These are phyloP conservation scores for Cryphonectria carpinicola DNA, from an alignment of 2,329 filamentous ascomycete genomes.

Conservation along the genomic window DNA sequence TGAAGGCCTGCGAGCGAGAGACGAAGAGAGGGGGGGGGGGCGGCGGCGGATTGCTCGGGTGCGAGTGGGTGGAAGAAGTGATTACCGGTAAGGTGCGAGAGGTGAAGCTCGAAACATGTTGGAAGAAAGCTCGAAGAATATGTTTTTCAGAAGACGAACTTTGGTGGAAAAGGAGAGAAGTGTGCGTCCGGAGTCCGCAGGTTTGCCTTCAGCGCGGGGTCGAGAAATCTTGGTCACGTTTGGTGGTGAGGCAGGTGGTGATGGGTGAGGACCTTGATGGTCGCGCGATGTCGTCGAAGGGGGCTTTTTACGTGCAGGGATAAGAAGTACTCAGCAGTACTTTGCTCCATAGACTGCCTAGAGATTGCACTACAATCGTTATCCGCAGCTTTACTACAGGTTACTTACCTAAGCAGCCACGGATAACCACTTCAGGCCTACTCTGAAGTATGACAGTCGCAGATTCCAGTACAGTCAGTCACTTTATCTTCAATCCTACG, in stretches of 20 bases:
- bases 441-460: not conserved
- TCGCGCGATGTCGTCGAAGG: constrained; percentile 23
- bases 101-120: constrained; percentile 1
- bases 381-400: not conserved
- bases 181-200: not conserved
- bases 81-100: constrained; percentile 1
- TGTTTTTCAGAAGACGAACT: too few species aligned
- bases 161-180: too few species aligned
- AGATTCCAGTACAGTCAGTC: not conserved
- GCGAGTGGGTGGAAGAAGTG: not conserved
- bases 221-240: not conserved
- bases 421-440: not conserved
- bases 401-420: not conserved
- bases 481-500: not conserved
- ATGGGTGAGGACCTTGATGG: constrained; percentile 39
- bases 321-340: not conserved
- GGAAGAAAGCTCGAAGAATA: not conserved
- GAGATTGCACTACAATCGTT: not conserved
- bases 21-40: too few species aligned
- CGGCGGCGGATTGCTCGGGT: not conserved
- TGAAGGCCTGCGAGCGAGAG: not conserved
- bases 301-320: constrained; percentile 4
- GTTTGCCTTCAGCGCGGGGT: not conserved
- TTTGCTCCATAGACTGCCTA: not conserved
- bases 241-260: not conserved